A percentile compares a stretch with the other conserved stretches of the same genome.
phyloP scores from a whole-genome alignment of 2,329 filamentous ascomycete genomes.

The Trichoderma koningiopsis region DNA sequence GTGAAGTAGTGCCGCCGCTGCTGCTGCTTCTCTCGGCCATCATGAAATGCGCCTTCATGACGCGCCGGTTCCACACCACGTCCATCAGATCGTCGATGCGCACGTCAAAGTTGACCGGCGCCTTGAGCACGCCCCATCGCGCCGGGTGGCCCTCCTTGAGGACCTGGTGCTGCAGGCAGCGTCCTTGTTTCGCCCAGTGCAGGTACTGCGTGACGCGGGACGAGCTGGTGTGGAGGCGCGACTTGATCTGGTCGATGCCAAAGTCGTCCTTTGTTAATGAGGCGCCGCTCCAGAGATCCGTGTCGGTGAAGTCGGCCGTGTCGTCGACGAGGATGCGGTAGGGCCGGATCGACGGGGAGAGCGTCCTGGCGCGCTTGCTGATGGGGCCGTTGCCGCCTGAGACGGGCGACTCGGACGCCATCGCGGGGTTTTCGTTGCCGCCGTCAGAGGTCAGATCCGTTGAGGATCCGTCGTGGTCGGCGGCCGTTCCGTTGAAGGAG shows the following conservation, averaged over 20 bases:
- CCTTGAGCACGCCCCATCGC: conserved; percentile 53
- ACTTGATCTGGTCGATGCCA: conserved; percentile 56
- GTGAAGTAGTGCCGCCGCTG: neutral
- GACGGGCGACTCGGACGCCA: conserved; percentile 21
- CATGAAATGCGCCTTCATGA: conserved; percentile 46
- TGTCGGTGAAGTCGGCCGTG: conserved; percentile 37
- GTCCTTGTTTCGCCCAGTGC: conserved; percentile 50
- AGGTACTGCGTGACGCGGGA: conserved; percentile 57
- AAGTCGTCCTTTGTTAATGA: conserved; percentile 51
- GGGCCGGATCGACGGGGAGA: conserved; percentile 28
- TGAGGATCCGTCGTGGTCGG: conserved; percentile 33
- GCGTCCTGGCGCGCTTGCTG: conserved; percentile 35
- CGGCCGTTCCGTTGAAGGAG: conserved; percentile 34
- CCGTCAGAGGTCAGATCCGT: conserved; percentile 35
- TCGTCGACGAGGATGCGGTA: conserved; percentile 3
- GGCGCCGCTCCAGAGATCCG: conserved; percentile 53
- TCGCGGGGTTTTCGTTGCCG: conserved; percentile 24
- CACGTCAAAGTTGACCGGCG: conserved; percentile 55
- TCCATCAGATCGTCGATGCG: conserved; percentile 49
- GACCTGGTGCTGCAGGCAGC: conserved; percentile 56
- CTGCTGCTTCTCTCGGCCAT: conserved; percentile 37
- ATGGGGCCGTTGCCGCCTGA: neutral
- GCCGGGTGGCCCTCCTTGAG: conserved; percentile 48
- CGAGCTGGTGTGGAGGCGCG: conserved; percentile 49
- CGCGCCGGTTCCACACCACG: conserved; percentile 48